Conservation (phyloP, 768 basidiomycete species). For the Udeniomyces megalosporus region DNA sequence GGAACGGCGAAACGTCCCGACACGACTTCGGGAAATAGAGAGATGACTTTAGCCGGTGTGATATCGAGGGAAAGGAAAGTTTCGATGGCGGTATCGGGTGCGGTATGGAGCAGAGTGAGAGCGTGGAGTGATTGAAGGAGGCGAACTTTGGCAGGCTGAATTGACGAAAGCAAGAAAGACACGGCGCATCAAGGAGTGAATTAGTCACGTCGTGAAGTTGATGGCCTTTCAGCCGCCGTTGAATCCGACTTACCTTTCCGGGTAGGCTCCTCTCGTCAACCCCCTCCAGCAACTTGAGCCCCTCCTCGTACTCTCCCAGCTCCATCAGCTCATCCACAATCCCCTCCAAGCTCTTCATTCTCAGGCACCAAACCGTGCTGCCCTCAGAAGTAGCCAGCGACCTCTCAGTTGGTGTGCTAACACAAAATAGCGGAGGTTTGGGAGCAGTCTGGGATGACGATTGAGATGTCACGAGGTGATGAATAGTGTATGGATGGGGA, state of each 20-base stretch:
- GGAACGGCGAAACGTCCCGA: conserved; percentile 61
- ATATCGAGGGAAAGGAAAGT: conserved; percentile 73
- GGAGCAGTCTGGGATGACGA: conserved; percentile 21
- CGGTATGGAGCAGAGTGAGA: conserved; percentile 51
- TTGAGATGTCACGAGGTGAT: conserved; percentile 47
- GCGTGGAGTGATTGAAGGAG: conserved; percentile 59
- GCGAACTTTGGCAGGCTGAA: conserved; percentile 41
- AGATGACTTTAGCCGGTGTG: conserved; percentile 84
- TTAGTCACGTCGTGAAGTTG: background rate
- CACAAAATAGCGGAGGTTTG: conserved; percentile 40
- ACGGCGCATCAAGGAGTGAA: background rate
- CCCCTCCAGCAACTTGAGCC: conserved; percentile 57
- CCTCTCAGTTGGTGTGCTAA: conserved; percentile 62
- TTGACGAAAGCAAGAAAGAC: too few relatives aligned
- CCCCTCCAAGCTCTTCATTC: conserved; percentile 55
- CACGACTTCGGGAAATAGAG: conserved; percentile 57
- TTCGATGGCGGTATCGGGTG: conserved; percentile 60
- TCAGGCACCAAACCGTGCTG: conserved; percentile 51
- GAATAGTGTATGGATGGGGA: conserved; percentile 28
- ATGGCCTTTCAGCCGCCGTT: background rate
- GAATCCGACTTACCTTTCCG: conserved; percentile 42
- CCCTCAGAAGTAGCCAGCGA: conserved; percentile 50
- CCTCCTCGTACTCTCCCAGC: conserved; percentile 54
- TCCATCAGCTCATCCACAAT: conserved; percentile 72
- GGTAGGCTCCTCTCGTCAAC: conserved; percentile 44